Evolutionary conservation across 2,329 filamentous ascomycete species (phyloP).

Genomic region (Rhynchosporium agropyri): DNA sequence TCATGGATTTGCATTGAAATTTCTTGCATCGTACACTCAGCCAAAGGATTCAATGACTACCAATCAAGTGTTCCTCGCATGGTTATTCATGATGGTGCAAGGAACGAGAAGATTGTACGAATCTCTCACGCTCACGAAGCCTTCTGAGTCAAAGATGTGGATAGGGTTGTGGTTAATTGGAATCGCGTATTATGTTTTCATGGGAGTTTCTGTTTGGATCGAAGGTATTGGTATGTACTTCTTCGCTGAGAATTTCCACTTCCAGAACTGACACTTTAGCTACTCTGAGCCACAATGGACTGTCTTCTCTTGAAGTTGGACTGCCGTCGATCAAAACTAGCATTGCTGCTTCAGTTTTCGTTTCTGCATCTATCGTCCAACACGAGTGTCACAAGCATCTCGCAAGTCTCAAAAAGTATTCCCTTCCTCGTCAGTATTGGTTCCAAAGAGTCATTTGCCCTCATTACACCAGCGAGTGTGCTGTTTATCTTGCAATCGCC

Average conservation of each 20-base stretch:
- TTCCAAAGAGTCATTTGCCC: constrained; percentile 79
- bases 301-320: constrained; percentile 34
- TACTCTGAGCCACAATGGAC: constrained; percentile 23
- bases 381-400: constrained; percentile 73
- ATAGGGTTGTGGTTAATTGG: constrained; percentile 81
- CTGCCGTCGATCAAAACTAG: constrained; percentile 51
- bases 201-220: constrained; percentile 79
- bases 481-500: constrained; percentile 80
- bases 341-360: constrained; percentile 63
- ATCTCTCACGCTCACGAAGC: constrained; percentile 64
- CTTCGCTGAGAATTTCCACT: neutral
- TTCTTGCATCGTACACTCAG: constrained; percentile 44
- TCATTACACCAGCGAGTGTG: constrained; percentile 88
- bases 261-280: constrained; percentile 35
- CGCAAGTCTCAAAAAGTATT: constrained; percentile 76
- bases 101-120: constrained; percentile 77
- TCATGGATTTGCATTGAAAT: constrained; percentile 58
- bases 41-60: constrained; percentile 52
- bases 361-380: constrained; percentile 72
- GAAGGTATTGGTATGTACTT: constrained; percentile 71
- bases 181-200: constrained; percentile 72
- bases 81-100: constrained; percentile 76
- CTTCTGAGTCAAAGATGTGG: constrained; percentile 77
- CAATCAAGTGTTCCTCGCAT: constrained; percentile 66
- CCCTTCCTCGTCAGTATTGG: constrained; percentile 71